Evolutionary conservation across 2,329 filamentous ascomycete genomes (phyloP), one percentile per base, ranked within the genome.

Genomic region (Talaromyces verruculosus): DNA sequence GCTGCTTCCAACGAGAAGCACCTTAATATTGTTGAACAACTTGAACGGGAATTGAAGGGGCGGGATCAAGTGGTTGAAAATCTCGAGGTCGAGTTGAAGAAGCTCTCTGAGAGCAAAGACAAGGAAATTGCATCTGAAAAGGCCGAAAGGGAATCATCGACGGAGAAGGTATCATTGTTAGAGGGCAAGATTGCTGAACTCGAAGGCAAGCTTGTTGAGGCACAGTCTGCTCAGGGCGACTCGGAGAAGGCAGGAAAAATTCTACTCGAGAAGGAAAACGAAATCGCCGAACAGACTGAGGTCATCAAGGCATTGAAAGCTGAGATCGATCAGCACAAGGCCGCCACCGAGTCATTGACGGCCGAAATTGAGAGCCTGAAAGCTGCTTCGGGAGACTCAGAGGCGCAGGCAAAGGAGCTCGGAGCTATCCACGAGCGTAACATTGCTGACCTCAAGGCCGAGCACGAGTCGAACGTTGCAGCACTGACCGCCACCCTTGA

Each of bases 21-120:
- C 33, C 5, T 7, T n/a, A 43, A 10, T 25, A 8, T 61, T 17
- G 39, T 68, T 30, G 49, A 65, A 2, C 64, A 68, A 62, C 68
- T 78, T 30, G 67, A 75, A 61, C 68, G 72, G 51, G 75, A 80
- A 68, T 69, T 76, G 55, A 74, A 78, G 67, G 76, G 73, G 49
- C 73, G 72, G 1, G 74, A 77, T 22, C 75, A 75, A 28, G 77
- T 79, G 3, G 75, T 78, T 39, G 75, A 79, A 28, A 78, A 74
- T 39, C 73, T 80, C 25, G 75, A 80, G 58, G 71, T 71, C 22
- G 79, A 81, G 65, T 74, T 77, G 61, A 70, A 76, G 25, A 75
- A 74, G 61, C 64, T 79, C 30, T 71, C 72, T 39, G 67, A 74
- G 33, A 67, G 73, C 28, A 82, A 79, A 64, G 75, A 78, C 30